Evolutionary conservation across 2,329 filamentous ascomycete genomes (phyloP), one percentile per base, ranked within the genome.

Genomic region (Fusarium sulawesiense): DNA sequence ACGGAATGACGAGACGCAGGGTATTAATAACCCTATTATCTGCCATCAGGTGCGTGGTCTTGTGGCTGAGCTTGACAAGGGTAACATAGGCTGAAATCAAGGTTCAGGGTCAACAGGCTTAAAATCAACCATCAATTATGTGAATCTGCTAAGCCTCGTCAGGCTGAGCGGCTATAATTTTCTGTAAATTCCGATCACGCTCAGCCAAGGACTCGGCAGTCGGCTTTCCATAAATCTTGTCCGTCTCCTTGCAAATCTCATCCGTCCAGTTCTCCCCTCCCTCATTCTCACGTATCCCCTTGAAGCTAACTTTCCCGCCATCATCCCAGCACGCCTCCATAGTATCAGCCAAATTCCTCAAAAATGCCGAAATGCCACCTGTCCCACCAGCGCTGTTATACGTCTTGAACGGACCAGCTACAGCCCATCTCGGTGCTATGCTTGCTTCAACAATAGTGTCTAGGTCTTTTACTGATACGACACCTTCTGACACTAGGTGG

Each of bases 401-500:
- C 10, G 70, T 66, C 23, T 65, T 70, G 51, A 75, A 75, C 0
- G 73, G 73, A 0, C 73, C 73, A 0, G 62, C 64, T 20, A 72
- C 71, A 1, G 73, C 71, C 61, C 67, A 75, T 2, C 73, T 58
- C 1, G 73, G 73, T 0, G 70, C 73, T 18, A 75, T 61, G 9
- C 73, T 74, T 0, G 60, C 57, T 12, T 73, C 75, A 10, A 76
- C 61, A 4, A 79, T 74, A 2, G 73, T 69, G 5, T 71, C 72
- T 1, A 84, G 40, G 5, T 83, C 78, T 3, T 74, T 53, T 0
- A 78, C 74, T 1, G 69, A 72, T 0, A 72, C 66, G 1, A 72
- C 69, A 0, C 60, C 66, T 4, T 55, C 51, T 1, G 69, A 37
- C 0, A 70, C 69, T 0, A 72, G 30, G 5, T 72, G 66, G 1